Evolutionary conservation across 495 filamentous ascomycete genomes (phyloP), one percentile per base, ranked within the genome.

Genomic region (Hyaloscypha finlandica): DNA sequence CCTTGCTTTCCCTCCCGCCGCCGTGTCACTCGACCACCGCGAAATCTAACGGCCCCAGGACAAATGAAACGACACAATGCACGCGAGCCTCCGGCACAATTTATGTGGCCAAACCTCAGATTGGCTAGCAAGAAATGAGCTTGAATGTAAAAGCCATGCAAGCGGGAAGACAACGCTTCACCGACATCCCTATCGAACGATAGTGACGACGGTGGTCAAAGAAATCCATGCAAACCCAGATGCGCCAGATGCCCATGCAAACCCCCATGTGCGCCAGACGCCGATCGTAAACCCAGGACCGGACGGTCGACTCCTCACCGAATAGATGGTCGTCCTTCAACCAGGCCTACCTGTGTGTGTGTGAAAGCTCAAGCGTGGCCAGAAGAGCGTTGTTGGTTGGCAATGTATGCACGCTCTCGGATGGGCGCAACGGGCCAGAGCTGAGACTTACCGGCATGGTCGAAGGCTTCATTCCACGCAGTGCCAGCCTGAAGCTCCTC

Each of bases 351-450:
- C 11, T 48, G 22, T 19, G 48, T 45, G 48, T 62, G 14, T 8
- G 9, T 55, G 35, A 19, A 31, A 45, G 16, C 19, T 62, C 39
- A 67, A 37, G 16, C 65, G 61, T 67, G 65, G 31, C 65, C 65
- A 2, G 59, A 62, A 8, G 65, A 62, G 16, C 65, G 65, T 25
- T 67, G 65, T 58, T 63, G 65, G 48, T 62, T 67, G 48, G 20
- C 16, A 56, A 67, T 67, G 53, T 67, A 67, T 14, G 37, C 59
- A 2, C 51, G 58, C 20, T 67, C 65, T 45, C 59, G 33, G 33
- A 68, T 64, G 3, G 66, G 60, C 53, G 64, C 66, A 31, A 68
- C 33, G 19, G 60, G 66, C 66, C 66, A 68, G 20, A 59, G 25
- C 37, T 68, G 66, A 37, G 53, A 12, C 20, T 42, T 25, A 25